Evolutionary conservation across 305 asterid species (phyloP).

Genomic region (Withania somnifera): DNA sequence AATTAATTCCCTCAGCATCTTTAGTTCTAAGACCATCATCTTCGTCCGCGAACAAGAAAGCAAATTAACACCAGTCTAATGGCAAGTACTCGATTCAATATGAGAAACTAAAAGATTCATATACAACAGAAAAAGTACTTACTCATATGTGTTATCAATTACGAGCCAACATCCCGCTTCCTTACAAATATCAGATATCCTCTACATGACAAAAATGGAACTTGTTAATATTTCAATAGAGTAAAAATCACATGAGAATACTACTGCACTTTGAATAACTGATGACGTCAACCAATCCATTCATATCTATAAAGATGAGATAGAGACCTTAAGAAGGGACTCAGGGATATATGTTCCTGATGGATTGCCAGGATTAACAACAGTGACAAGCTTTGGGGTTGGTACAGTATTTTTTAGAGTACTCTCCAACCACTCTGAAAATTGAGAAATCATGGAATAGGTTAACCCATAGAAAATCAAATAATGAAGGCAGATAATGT

Average conservation of each 20-base stretch:
- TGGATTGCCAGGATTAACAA: conserved; percentile 98
- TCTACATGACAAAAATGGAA: conserved; percentile 26
- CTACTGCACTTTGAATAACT: background rate
- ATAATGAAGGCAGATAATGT: background rate
- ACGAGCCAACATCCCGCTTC: conserved; percentile 91
- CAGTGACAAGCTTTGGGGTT: conserved; percentile 83
- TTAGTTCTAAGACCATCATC: background rate
- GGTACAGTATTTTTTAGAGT: conserved; percentile 54
- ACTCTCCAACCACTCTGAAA: conserved; percentile 82
- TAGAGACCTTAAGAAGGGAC: conserved; percentile 75
- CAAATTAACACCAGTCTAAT: background rate
- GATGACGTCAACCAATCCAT: background rate
- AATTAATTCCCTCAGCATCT: background rate
- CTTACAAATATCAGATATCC: conserved; percentile 78
- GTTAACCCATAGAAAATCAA: background rate
- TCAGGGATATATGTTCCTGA: conserved; percentile 93
- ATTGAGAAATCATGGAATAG: background rate
- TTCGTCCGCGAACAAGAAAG: background rate
- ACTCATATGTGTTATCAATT: conserved; percentile 94
- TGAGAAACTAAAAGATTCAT: background rate
- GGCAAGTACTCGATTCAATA: background rate
- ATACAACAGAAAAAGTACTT: conserved; percentile 20
- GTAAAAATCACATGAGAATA: background rate
- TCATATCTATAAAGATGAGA: background rate
- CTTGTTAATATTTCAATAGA: background rate